These are phyloP conservation scores for Camptophora hylomeconis DNA, from an alignment of 2,329 filamentous ascomycete species.

Conservation along the genomic window DNA sequence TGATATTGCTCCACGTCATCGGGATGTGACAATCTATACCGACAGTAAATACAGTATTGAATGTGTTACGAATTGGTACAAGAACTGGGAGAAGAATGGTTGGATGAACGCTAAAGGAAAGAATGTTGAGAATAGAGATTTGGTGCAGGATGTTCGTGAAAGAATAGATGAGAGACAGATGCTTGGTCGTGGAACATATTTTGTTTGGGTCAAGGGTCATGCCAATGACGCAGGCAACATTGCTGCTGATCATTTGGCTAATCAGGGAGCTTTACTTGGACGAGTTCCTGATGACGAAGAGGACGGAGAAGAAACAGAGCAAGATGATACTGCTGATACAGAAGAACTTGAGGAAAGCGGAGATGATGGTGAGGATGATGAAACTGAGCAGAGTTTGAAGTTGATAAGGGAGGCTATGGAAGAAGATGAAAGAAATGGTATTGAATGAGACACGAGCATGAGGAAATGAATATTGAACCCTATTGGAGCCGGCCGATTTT, in stretches of 20 bases:
- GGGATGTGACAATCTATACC: slow-evolving; percentile 64
- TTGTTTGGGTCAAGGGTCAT: slow-evolving; percentile 88
- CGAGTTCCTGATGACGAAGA: slow-evolving; percentile 14
- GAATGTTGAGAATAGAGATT: slow-evolving; percentile 72
- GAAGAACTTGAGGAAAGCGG: neutral
- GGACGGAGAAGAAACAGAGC: slow-evolving; percentile 2
- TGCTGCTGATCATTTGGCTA: slow-evolving; percentile 67
- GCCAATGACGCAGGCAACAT: slow-evolving; percentile 58
- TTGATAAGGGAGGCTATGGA: slow-evolving; percentile 11
- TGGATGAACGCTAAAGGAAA: slow-evolving; percentile 65
- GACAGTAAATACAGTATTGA: slow-evolving; percentile 87
- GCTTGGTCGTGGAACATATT: slow-evolving; percentile 50
- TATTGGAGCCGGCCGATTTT: too few species aligned
- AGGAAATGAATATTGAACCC: too few species aligned
- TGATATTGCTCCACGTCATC: slow-evolving; percentile 55
- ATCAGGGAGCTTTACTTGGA: slow-evolving; percentile 43
- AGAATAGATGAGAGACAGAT: slow-evolving; percentile 57
- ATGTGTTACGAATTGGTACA: slow-evolving; percentile 74
- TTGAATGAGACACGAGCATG: too few species aligned
- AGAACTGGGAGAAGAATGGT: slow-evolving; percentile 58
- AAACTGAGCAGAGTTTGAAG: slow-evolving; percentile 7
- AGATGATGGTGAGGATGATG: slow-evolving; percentile 4
- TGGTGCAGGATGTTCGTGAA: slow-evolving; percentile 59
- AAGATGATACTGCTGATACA: slow-evolving; percentile 4
- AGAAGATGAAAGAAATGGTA: slow-evolving; percentile 6